Conservation (phyloP, 2,329 filamentous ascomycete genomes). For the Ascochyta rabiei region DNA sequence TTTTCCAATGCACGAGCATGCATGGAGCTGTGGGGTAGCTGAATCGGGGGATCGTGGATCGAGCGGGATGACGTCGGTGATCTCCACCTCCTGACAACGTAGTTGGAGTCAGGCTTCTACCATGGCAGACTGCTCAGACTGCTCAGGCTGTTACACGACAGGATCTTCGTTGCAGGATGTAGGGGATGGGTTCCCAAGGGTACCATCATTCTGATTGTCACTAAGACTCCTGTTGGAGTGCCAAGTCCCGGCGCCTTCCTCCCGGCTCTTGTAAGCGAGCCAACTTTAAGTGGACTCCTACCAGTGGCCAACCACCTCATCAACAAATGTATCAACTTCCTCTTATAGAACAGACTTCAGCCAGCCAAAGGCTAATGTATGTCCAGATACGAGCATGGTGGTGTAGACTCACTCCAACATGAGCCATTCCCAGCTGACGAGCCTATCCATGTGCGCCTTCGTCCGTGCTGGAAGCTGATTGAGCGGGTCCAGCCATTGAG, state of each 20-base stretch:
- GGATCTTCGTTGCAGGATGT: too few relatives aligned
- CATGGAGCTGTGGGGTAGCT: constrained; percentile 8
- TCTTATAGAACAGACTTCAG: background rate
- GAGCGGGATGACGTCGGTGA: background rate
- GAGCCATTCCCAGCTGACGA: background rate
- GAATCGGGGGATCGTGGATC: background rate
- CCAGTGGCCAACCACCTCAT: background rate
- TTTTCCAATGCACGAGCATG: constrained; percentile 3
- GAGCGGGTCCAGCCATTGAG: background rate
- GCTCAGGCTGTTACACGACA: too few relatives aligned
- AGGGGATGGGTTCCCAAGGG: background rate
- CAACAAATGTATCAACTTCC: background rate
- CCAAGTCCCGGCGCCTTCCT: constrained; percentile 3
- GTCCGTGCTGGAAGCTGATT: background rate
- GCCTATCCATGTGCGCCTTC: background rate
- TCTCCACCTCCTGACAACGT: background rate
- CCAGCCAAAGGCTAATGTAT: too few relatives aligned
- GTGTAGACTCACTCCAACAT: background rate
- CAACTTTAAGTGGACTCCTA: constrained; percentile 1
- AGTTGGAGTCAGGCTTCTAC: background rate
- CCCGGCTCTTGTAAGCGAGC: constrained; percentile 3
- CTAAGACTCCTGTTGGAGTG: background rate
- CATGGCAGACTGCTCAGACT: background rate
- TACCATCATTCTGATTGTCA: background rate
- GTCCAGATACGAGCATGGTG: background rate